A percentile compares a stretch with the other conserved stretches of the same genome.
Evolutionary conservation across 1,139 yeast genomes (phyloP).

Genomic region (Yamadazyma kanchanaburiensis): DNA sequence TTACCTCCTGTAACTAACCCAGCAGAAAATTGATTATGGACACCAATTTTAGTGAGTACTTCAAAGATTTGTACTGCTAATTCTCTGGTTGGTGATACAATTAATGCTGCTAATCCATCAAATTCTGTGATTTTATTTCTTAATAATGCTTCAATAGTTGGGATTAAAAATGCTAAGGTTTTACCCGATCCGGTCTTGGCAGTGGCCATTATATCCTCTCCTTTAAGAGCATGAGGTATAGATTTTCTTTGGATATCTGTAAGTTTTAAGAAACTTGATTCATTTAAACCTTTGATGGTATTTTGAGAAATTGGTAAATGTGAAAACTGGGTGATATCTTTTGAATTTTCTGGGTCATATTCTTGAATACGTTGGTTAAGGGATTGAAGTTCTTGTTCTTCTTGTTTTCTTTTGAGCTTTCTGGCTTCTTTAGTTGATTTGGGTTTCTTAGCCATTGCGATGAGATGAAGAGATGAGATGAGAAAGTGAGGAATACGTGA

Average conservation of each 20-base stretch:
- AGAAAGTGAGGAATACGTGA: too few relatives aligned
- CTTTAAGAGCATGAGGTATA: constrained; percentile 74
- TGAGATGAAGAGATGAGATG: too few relatives aligned
- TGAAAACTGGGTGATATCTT: constrained; percentile 38
- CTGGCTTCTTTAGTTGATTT: constrained; percentile 12
- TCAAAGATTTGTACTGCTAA: constrained; percentile 92
- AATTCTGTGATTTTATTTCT: constrained; percentile 77
- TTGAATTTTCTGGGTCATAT: constrained; percentile 40
- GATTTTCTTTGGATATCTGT: constrained; percentile 86
- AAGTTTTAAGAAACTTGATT: constrained; percentile 65
- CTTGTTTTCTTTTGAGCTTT: constrained; percentile 27
- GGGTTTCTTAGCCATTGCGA: constrained; percentile 9
- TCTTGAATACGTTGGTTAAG: constrained; percentile 49
- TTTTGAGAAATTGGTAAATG: constrained; percentile 73
- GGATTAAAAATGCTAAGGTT: constrained; percentile 87
- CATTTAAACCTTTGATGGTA: constrained; percentile 71
- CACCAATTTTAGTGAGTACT: constrained; percentile 82
- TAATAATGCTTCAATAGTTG: constrained; percentile 70
- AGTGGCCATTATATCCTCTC: constrained; percentile 84
- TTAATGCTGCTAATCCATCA: constrained; percentile 92
- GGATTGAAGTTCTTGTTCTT: constrained; percentile 41
- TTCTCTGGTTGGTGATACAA: constrained; percentile 92
- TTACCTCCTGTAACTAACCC: constrained; percentile 97
- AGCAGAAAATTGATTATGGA: constrained; percentile 77
- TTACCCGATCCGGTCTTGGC: constrained; percentile 98